A percentile compares a stretch with the other conserved stretches of the same genome.
These are phyloP conservation scores for Suillus subaureus DNA, from an alignment of 768 basidiomycete species.

Conservation along the genomic window DNA sequence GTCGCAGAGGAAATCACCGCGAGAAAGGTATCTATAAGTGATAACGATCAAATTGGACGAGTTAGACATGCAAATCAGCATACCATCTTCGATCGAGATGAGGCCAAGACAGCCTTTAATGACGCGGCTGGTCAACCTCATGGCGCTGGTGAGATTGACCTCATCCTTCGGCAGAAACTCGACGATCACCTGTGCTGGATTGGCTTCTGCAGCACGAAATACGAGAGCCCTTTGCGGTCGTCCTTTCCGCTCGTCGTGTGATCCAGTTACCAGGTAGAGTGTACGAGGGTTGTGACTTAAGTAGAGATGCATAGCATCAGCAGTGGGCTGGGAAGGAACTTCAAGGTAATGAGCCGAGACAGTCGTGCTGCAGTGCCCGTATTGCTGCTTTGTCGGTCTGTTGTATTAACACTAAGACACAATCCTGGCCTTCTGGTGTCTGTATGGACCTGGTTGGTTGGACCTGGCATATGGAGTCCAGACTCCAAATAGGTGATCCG, in stretches of 20 bases:
- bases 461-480: background rate
- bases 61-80: slow-evolving; percentile 21
- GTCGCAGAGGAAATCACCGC: slow-evolving; percentile 77
- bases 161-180: slow-evolving; percentile 80
- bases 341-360: background rate
- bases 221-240: slow-evolving; percentile 65
- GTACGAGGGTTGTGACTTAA: slow-evolving; percentile 68
- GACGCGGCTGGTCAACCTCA: slow-evolving; percentile 68
- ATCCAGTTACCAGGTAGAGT: slow-evolving; percentile 71
- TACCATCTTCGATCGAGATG: slow-evolving; percentile 72
- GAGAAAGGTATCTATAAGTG: slow-evolving; percentile 74
- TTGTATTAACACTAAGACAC: slow-evolving; percentile 15
- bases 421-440: slow-evolving; percentile 5
- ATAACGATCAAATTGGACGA: background rate
- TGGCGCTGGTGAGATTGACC: slow-evolving; percentile 64
- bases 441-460: background rate
- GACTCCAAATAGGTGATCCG: background rate
- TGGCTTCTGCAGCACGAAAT: slow-evolving; percentile 63
- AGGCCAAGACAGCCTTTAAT: slow-evolving; percentile 86
- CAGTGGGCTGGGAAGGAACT: background rate
- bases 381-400: background rate
- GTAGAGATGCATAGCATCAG: slow-evolving; percentile 67
- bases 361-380: background rate
- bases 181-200: slow-evolving; percentile 71
- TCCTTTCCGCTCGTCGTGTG: slow-evolving; percentile 64